A percentile compares a stretch with the other conserved stretches of the same genome.
phyloP scores from a whole-genome alignment of 2,329 filamentous ascomycete species.

The Aspergillus pseudonomiae region DNA sequence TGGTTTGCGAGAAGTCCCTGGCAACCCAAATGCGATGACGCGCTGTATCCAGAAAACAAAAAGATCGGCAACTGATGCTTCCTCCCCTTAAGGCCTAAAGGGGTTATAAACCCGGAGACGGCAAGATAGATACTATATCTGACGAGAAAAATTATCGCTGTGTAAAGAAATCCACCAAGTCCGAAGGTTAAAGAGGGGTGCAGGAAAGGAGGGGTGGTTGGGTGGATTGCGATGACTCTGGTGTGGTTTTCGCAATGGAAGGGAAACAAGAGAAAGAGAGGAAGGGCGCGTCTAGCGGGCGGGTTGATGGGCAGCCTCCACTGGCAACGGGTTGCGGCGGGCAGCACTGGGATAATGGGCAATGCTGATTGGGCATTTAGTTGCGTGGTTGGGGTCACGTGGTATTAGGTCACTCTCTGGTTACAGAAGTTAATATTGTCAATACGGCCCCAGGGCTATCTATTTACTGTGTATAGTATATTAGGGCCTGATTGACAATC shows the following conservation, averaged over 20 bases:
- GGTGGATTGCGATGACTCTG: slow-evolving; percentile 3
- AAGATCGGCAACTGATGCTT: slow-evolving; percentile 21
- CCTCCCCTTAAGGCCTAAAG: slow-evolving; percentile 12
- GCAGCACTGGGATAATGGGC: not conserved
- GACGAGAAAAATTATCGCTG: slow-evolving; percentile 9
- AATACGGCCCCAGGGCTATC: no score
- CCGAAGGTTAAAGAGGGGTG: slow-evolving; percentile 10
- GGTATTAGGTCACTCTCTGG: not conserved
- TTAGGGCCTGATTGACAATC: no score
- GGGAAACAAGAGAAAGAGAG: slow-evolving; percentile 14
- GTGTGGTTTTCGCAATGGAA: slow-evolving; percentile 7
- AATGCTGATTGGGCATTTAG: slow-evolving; percentile 16
- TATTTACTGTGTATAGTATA: no score
- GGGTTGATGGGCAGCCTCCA: slow-evolving; percentile 19
- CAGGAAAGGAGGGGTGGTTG: slow-evolving; percentile 6
- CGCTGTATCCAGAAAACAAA: slow-evolving; percentile 38
- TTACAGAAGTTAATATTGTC: no score
- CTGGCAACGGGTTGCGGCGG: slow-evolving; percentile 6
- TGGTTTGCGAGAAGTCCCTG: slow-evolving; percentile 27
- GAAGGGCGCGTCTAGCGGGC: slow-evolving; percentile 11
- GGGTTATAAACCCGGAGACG: not conserved
- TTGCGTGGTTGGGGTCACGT: slow-evolving; percentile 36
- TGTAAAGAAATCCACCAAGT: slow-evolving; percentile 11
- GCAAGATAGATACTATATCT: not conserved
- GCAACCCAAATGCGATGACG: slow-evolving; percentile 33